These are phyloP conservation scores for Cercophora newfieldiana DNA, from an alignment of 495 filamentous ascomycete species.

Conservation along the genomic window DNA sequence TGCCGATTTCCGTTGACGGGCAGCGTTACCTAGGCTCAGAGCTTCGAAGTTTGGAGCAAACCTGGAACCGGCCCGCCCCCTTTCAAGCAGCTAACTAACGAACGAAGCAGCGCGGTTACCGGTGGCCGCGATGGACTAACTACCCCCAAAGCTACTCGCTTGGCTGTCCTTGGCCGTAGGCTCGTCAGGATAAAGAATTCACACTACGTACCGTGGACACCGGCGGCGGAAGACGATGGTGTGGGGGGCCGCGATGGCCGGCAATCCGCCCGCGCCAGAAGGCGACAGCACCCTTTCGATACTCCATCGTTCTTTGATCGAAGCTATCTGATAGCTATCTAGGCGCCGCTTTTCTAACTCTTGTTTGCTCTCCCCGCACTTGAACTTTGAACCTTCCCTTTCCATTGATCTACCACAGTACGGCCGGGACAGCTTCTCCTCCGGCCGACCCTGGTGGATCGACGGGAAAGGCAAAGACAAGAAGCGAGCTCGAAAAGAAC, in stretches of 20 bases:
- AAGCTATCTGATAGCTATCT: not conserved
- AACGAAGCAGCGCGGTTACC: too few relatives aligned
- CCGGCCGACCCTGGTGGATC: not conserved
- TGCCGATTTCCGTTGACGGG: constrained; percentile 6
- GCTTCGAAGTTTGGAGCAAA: not conserved
- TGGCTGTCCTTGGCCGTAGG: not conserved
- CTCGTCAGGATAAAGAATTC: not conserved
- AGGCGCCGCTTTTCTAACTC: not conserved
- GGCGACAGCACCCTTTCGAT: not conserved
- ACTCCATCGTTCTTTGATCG: not conserved
- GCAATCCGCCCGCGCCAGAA: not conserved
- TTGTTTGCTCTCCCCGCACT: not conserved
- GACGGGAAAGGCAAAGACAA: not conserved
- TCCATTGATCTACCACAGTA: too few relatives aligned
- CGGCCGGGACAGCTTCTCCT: not conserved
- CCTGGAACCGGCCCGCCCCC: not conserved
- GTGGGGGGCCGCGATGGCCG: not conserved
- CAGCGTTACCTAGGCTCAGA: not conserved
- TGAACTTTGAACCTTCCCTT: not conserved
- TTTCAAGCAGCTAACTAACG: not conserved
- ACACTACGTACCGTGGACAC: not conserved
- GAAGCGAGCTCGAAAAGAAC: not conserved
- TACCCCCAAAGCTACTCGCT: not conserved
- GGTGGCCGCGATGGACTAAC: not conserved
- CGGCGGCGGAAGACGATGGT: not conserved